phyloP scores from a whole-genome alignment of 2,329 filamentous ascomycete genomes.

The Penicillium sp. region DNA sequence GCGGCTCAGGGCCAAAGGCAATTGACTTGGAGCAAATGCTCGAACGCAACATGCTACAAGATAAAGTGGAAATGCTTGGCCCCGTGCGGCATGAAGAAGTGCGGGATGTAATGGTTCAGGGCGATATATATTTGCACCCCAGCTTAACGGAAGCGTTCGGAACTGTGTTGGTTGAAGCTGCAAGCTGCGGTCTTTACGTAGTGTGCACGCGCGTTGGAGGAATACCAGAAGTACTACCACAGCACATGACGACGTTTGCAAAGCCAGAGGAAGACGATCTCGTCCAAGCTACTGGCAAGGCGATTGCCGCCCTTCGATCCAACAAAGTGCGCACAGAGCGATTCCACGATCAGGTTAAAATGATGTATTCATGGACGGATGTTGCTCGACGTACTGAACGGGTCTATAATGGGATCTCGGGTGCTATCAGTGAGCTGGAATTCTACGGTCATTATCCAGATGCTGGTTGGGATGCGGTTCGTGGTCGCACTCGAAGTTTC shows the following conservation, averaged over 20 bases:
- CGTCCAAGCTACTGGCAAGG: constrained; percentile 80
- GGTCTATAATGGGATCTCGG: constrained; percentile 90
- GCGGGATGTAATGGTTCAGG: constrained; percentile 92
- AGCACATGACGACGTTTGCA: constrained; percentile 96
- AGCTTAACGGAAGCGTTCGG: constrained; percentile 95
- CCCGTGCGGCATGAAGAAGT: constrained; percentile 94
- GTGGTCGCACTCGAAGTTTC: constrained; percentile 74
- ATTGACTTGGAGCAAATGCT: constrained; percentile 99
- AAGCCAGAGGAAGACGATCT: constrained; percentile 95
- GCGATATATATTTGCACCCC: constrained; percentile 94
- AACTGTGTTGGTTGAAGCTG: constrained; percentile 95
- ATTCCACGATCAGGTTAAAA: constrained; percentile 94
- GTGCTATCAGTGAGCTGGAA: constrained; percentile 76
- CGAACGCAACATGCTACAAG: constrained; percentile 88
- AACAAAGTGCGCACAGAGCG: constrained; percentile 86
- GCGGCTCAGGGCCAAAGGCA: constrained; percentile 89
- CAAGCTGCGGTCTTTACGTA: constrained; percentile 91
- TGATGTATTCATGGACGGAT: constrained; percentile 98
- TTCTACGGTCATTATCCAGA: constrained; percentile 79
- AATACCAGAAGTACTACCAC: constrained; percentile 91
- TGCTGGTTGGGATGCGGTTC: constrained; percentile 65
- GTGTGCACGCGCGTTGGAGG: constrained; percentile 95
- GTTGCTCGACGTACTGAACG: constrained; percentile 90
- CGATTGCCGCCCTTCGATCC: constrained; percentile 79
- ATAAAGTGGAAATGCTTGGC: constrained; percentile 87